Evolutionary conservation across 257 asterid genomes (phyloP).

Genomic region (Cruciata laevipes): DNA sequence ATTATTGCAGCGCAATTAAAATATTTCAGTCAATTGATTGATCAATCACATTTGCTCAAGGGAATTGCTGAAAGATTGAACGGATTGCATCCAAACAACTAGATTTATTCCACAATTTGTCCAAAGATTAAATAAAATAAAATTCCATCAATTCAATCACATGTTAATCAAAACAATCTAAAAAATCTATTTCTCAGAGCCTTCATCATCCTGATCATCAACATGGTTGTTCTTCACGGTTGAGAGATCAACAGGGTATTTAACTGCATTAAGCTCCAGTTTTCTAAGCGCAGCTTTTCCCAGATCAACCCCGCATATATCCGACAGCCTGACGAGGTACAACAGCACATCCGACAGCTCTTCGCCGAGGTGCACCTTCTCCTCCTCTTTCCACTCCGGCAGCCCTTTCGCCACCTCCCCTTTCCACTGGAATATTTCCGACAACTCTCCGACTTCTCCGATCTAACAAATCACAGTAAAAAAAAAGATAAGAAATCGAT

Average conservation of each 20-base stretch:
- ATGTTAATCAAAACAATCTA: too few species aligned
- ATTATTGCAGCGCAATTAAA: too few species aligned
- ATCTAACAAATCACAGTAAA: conserved; percentile 30
- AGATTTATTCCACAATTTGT: background rate
- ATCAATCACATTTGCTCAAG: too few species aligned
- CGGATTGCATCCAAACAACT: background rate
- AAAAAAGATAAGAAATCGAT: background rate
- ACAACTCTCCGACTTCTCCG: conserved; percentile 64
- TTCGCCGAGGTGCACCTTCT: conserved; percentile 50
- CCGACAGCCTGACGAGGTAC: conserved; percentile 41
- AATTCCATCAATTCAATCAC: background rate
- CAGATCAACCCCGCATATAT: background rate
- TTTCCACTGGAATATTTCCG: conserved; percentile 69
- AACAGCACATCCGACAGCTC: conserved; percentile 62
- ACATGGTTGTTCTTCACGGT: background rate
- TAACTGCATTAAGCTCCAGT: background rate
- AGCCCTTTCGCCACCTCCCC: conserved; percentile 58
- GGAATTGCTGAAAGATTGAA: too few species aligned
- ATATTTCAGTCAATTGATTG: too few species aligned
- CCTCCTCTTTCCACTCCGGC: conserved; percentile 52
- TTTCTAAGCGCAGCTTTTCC: background rate
- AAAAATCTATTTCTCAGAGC: background rate
- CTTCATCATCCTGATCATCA: background rate
- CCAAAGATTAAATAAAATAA: background rate
- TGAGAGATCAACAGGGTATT: background rate